Conservation (phyloP, 257 asterid genomes). For the Mitragyna speciosa region DNA sequence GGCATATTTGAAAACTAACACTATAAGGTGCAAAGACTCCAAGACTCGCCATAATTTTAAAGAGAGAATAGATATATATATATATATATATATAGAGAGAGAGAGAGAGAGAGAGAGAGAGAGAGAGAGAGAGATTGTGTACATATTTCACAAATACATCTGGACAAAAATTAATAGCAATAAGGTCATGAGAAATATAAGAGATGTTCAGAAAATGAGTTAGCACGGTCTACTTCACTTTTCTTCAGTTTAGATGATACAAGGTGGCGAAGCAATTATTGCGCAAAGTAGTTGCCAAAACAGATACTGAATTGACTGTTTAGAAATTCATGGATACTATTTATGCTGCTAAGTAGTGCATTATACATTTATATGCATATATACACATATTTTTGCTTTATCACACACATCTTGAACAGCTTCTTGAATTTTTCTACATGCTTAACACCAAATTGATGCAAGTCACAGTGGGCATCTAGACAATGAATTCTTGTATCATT, state of each 20-base stretch:
- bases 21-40: too few species aligned
- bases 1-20: too few species aligned
- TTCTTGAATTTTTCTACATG: background rate
- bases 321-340: background rate
- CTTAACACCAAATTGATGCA: background rate
- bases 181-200: background rate
- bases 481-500: background rate
- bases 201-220: background rate
- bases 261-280: background rate
- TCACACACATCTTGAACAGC: background rate
- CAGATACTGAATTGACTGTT: background rate
- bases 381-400: background rate
- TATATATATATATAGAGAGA: too few species aligned
- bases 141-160: background rate
- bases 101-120: too few species aligned
- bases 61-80: too few species aligned
- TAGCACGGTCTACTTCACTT: background rate
- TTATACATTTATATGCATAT: background rate
- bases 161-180: background rate
- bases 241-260: background rate
- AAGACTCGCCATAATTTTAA: too few species aligned
- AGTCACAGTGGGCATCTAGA: background rate
- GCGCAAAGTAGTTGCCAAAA: background rate
- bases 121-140: too few species aligned
- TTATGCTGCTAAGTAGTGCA: background rate